phyloP scores from a whole-genome alignment of 257 asterid genomes.

The Ilex aquifolium region DNA sequence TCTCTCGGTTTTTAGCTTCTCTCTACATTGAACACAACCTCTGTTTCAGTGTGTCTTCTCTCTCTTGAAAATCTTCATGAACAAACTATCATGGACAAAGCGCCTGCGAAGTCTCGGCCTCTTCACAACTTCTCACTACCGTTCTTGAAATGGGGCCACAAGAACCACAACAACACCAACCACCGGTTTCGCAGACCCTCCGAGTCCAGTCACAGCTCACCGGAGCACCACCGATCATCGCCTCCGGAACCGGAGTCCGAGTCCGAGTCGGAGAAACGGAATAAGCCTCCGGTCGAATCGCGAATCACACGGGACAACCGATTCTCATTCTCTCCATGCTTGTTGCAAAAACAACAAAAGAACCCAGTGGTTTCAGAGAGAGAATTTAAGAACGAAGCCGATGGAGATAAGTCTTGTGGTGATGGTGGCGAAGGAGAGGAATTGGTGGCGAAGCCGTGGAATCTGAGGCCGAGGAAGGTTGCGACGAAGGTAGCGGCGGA shows the following conservation, averaged over 20 bases:
- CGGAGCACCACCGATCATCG: no score
- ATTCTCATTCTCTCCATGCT: background rate
- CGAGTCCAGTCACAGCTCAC: slow-evolving; percentile 13
- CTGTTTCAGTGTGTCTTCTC: background rate
- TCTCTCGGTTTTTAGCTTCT: background rate
- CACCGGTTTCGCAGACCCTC: slow-evolving; percentile 17
- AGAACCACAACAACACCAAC: slow-evolving; percentile 32
- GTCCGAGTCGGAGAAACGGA: slow-evolving; percentile 9
- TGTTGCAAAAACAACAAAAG: background rate
- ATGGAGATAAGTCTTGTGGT: no score
- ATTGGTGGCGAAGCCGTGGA: slow-evolving; percentile 53
- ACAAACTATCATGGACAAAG: slow-evolving; percentile 51
- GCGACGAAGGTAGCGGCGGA: slow-evolving; percentile 14
- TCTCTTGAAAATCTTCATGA: slow-evolving; percentile 4
- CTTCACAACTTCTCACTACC: slow-evolving; percentile 74
- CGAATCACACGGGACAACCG: slow-evolving; percentile 10
- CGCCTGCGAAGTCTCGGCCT: slow-evolving; percentile 66
- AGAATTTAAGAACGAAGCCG: background rate
- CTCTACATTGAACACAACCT: background rate
- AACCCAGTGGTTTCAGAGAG: background rate
- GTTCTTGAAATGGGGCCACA: slow-evolving; percentile 72
- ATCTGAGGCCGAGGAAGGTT: slow-evolving; percentile 56
- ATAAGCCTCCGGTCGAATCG: background rate
- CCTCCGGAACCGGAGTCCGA: slow-evolving; percentile 9
- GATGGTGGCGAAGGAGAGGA: slow-evolving; percentile 17